Base-by-base conservation (phyloP, 768 basidiomycete genomes). In the Brasilioporus rufonigricans region DNA sequence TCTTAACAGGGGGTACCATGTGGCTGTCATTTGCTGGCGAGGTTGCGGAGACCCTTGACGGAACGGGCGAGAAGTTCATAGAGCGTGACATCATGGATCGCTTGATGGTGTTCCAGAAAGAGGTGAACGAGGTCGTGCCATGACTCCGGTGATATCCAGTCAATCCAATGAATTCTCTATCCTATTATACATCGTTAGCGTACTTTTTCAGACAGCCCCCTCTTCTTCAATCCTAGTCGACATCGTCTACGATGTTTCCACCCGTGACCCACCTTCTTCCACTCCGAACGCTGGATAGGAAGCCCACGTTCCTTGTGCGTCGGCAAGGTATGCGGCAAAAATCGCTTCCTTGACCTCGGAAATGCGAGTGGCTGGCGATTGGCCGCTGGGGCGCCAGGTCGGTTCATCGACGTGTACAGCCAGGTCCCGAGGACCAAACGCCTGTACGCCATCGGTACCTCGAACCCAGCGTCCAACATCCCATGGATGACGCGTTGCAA, bases 31-130 rank as follows among this genome's bases (percentile, higher is more conserved):
- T 78, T 24, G 69, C 82, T 32, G 62, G 77, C 33, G 73, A 80
- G 48, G 70, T 81, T 4, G 61, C 77, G 8, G 64, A 68, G 0
- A 53, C 61, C 16, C 66, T 89, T 41, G 62, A 64, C 29, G 88
- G 83, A 51, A 69, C 81, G 9, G 78, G 76, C 44, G 73, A 73
- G 41, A 83, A 86, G 69, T 81, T 79, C 74, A 82, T 78, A 62
- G 68, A 68, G 19, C 70, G 75, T n/a, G 75, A 74, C 12, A 62
- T 78, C 32, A 69, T 73, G 14, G 67, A 60, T 31, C 73, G 72
- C 13, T 62, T 69, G 18, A 75, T 71, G 10, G 62, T 67, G 13
- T 66, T 87, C 38, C 77, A 79, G 54, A 77, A 76, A 53, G 56
- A 38, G 16, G 26, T 35, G 10, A 21, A 23, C 18, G n/a, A 7